Percentiles rank a stretch among this genome's conserved stretches.
phyloP scores from a whole-genome alignment of 257 asterid species.

The Striga asiatica region DNA sequence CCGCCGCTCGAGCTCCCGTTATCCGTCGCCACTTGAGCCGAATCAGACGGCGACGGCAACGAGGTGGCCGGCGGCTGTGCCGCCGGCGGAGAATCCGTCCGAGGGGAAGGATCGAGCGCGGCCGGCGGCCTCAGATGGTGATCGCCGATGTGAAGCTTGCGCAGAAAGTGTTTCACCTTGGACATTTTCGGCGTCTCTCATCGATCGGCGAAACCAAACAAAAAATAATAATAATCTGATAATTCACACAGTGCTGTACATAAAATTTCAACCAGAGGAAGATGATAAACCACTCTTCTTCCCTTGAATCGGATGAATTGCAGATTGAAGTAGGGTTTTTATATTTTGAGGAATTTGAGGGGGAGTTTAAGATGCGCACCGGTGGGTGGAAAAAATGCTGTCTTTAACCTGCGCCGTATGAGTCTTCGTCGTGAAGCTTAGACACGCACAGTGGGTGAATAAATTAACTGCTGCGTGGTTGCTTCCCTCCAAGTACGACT shows the following conservation, averaged over 20 bases:
- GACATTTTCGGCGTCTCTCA: conserved; percentile 53
- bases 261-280: background rate
- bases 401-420: too few relatives aligned
- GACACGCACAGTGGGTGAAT: too few relatives aligned
- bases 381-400: conserved; percentile 26
- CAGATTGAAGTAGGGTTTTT: conserved; percentile 13
- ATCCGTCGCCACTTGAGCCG: conserved; percentile 19
- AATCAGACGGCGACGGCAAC: conserved; percentile 26
- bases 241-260: too few relatives aligned
- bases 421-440: too few relatives aligned
- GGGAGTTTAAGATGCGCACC: conserved; percentile 2
- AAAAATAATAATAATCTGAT: too few relatives aligned
- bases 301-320: background rate
- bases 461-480: too few relatives aligned
- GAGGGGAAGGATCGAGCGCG: conserved; percentile 28
- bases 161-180: conserved; percentile 76
- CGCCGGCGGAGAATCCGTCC: conserved; percentile 23
- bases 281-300: background rate
- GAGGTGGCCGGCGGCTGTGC: conserved; percentile 20
- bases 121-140: conserved; percentile 21
- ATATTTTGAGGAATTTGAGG: conserved; percentile 12
- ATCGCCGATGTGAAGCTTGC: conserved; percentile 84
- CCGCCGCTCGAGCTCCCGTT: conserved; percentile 16
- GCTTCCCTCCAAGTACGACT: too few relatives aligned
- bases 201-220: conserved; percentile 25